Percentiles rank a stretch among this genome's conserved stretches.
Evolutionary conservation across 352 stramenopile genomes (phyloP).

Genomic region (Phytophthora agathidicida): DNA sequence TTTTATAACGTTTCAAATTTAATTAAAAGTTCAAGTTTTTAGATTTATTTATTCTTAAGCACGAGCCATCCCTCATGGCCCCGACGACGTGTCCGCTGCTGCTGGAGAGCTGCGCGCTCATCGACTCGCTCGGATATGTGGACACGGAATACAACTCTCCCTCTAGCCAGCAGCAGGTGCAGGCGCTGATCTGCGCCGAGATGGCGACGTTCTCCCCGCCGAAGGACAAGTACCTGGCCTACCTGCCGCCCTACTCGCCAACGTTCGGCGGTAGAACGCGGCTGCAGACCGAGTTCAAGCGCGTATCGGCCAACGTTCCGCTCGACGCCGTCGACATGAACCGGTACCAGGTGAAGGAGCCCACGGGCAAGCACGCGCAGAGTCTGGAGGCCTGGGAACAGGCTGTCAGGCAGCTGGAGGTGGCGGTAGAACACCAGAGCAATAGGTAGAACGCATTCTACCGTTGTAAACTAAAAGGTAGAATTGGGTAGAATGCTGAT

Average conservation of each 20-base stretch:
- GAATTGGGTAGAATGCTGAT: constrained; percentile 7
- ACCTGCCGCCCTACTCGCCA: constrained; percentile 60
- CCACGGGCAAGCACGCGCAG: constrained; percentile 41
- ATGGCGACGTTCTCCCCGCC: constrained; percentile 72
- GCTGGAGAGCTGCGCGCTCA: constrained; percentile 60
- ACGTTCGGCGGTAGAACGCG: constrained; percentile 57
- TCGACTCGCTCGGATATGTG: constrained; percentile 80
- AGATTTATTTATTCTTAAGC: too few species aligned
- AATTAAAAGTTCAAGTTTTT: too few species aligned
- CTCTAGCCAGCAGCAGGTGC: constrained; percentile 55
- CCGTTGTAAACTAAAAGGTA: constrained; percentile 8
- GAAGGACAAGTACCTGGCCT: constrained; percentile 60
- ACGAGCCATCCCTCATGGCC: too few species aligned
- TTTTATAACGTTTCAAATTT: too few species aligned
- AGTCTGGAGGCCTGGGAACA: constrained; percentile 61
- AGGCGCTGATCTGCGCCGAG: constrained; percentile 71
- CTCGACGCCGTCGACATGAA: constrained; percentile 79
- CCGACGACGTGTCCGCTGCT: constrained; percentile 60
- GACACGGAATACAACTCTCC: constrained; percentile 68
- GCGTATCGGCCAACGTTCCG: constrained; percentile 66
- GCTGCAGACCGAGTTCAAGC: constrained; percentile 75
- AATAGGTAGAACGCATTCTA: constrained; percentile 44
- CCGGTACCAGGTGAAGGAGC: constrained; percentile 63
- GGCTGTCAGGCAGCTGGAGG: constrained; percentile 53
- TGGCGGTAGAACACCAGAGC: constrained; percentile 65